A percentile compares a stretch with the other conserved stretches of the same genome.
phyloP scores from a whole-genome alignment of 306 rosid genomes.

The Citrullus amarus region DNA sequence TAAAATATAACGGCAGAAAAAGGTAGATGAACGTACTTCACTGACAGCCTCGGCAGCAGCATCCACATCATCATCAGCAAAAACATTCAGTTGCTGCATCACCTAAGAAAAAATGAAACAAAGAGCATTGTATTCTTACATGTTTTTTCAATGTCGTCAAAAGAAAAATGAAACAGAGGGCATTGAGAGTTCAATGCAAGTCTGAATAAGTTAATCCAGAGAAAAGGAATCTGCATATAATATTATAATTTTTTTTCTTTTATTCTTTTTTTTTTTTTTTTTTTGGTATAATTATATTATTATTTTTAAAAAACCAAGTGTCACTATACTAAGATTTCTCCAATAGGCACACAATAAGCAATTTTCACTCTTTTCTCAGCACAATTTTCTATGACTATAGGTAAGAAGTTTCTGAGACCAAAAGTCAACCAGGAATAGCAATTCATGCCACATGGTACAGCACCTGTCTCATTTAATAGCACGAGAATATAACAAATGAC shows the following conservation, averaged over 20 bases:
- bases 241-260: neutral
- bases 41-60: slow-evolving; percentile 78
- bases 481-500: neutral
- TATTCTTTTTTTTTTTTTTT: too few relatives aligned
- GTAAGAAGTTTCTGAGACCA: neutral
- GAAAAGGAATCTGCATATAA: neutral
- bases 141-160: too few relatives aligned
- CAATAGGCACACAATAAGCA: neutral
- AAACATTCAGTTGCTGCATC: slow-evolving; percentile 65
- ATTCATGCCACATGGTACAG: neutral
- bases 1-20: neutral
- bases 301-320: neutral
- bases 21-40: slow-evolving; percentile 39
- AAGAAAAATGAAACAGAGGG: slow-evolving; percentile 8
- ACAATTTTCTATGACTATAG: neutral
- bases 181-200: neutral
- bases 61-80: slow-evolving; percentile 63
- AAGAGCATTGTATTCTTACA: neutral
- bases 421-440: neutral
- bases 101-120: slow-evolving; percentile 42
- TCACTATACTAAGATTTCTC: neutral
- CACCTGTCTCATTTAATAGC: neutral
- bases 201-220: neutral
- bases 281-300: neutral
- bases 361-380: neutral